These are phyloP conservation scores for Solidago caesia DNA, from an alignment of 129 eudicot species.

Conservation along the genomic window DNA sequence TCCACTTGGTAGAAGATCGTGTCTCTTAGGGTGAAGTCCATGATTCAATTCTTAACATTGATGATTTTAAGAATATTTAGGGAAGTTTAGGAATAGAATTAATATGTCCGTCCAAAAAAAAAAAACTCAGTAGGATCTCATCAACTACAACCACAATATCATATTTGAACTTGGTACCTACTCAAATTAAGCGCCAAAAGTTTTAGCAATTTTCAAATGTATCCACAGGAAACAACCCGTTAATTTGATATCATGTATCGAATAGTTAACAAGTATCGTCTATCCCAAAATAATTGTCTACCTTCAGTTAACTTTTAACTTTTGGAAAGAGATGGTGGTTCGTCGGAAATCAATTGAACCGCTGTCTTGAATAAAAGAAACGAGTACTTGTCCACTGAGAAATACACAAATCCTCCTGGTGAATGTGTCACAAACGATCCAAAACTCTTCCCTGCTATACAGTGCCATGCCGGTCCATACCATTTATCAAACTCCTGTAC, in stretches of 20 bases:
- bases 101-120: no score
- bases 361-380: constrained; percentile 79
- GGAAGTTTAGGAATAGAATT: no score
- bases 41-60: no score
- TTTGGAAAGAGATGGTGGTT: constrained; percentile 19
- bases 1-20: no score
- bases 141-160: neutral
- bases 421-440: constrained; percentile 86
- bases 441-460: constrained; percentile 90
- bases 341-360: constrained; percentile 48
- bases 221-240: neutral
- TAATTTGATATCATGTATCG: constrained; percentile 3
- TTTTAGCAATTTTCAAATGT: constrained; percentile 10
- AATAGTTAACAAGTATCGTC: neutral
- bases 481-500: constrained; percentile 67
- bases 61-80: no score
- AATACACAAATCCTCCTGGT: constrained; percentile 80
- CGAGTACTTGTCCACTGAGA: constrained; percentile 56
- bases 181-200: constrained; percentile 4
- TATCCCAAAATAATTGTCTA: no score
- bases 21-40: no score
- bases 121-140: neutral
- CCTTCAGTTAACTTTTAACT: no score
- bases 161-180: neutral
- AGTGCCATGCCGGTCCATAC: constrained; percentile 92